These are phyloP conservation scores for Penicillium frequentans DNA, from an alignment of 2,329 filamentous ascomycete genomes.

Conservation along the genomic window DNA sequence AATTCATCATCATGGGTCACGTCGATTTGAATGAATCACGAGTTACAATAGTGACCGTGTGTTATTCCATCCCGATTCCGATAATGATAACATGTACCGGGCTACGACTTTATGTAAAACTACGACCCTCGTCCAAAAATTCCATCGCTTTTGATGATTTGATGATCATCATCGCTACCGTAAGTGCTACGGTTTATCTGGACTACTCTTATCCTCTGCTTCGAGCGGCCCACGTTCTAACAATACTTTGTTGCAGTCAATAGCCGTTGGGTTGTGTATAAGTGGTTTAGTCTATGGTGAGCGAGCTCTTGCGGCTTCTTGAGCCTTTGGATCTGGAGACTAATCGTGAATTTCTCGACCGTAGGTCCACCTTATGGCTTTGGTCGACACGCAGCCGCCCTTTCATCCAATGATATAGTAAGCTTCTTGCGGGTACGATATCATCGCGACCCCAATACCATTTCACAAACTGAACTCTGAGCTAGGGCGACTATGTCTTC, in stretches of 20 bases:
- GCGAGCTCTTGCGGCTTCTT: background rate
- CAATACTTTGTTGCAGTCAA: background rate
- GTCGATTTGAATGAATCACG: slow-evolving; percentile 9
- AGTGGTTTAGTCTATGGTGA: slow-evolving; percentile 16
- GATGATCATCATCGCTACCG: slow-evolving; percentile 16
- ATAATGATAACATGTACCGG: slow-evolving; percentile 11
- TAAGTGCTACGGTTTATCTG: background rate
- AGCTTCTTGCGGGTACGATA: slow-evolving; percentile 11
- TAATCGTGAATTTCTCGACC: background rate
- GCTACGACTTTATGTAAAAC: slow-evolving; percentile 13
- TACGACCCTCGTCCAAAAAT: slow-evolving; percentile 3
- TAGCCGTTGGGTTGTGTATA: slow-evolving; percentile 8
- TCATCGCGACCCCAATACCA: background rate
- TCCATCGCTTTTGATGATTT: slow-evolving; percentile 12
- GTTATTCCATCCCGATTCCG: slow-evolving; percentile 16
- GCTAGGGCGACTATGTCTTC: slow-evolving; percentile 16
- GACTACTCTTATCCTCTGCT: background rate
- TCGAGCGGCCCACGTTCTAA: background rate
- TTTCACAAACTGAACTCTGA: background rate
- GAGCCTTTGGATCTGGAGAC: background rate
- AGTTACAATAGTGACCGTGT: slow-evolving; percentile 4
- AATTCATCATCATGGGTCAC: background rate
- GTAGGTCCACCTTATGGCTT: slow-evolving; percentile 16
- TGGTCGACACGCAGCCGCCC: slow-evolving; percentile 10
- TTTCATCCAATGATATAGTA: slow-evolving; percentile 4